A percentile compares a stretch with the other conserved stretches of the same genome.
Conservation (phyloP, 208 protist genomes). For the Acanthamoeba royreba region DNA sequence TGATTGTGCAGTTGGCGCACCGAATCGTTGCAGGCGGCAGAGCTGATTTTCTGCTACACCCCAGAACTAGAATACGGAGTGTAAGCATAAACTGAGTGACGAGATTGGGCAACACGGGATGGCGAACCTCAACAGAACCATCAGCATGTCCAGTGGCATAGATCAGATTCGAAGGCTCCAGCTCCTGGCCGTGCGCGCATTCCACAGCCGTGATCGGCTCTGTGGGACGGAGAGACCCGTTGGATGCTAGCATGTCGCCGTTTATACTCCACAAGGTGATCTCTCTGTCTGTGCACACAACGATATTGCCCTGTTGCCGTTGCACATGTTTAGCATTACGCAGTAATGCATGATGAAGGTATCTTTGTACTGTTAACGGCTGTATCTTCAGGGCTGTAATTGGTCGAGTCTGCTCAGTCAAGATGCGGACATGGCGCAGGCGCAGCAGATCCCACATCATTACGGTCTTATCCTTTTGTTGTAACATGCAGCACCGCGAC, state of each 20-base stretch:
- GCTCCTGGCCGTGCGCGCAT: neutral
- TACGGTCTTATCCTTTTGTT: neutral
- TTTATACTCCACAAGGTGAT: conserved; percentile 38
- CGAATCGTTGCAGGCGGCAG: neutral
- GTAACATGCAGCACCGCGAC: too few relatives aligned
- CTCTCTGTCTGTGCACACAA: conserved; percentile 14
- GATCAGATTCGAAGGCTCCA: neutral
- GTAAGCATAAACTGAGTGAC: too few relatives aligned
- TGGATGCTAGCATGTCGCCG: neutral
- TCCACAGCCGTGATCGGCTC: conserved; percentile 15
- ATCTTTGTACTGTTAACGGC: neutral
- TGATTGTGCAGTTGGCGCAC: neutral
- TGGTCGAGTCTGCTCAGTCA: neutral
- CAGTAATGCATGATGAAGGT: too few relatives aligned
- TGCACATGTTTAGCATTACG: too few relatives aligned
- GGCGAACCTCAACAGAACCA: neutral
- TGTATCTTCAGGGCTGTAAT: conserved; percentile 9
- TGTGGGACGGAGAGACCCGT: neutral
- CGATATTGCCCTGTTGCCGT: conserved; percentile 48
- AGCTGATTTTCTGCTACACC: neutral
- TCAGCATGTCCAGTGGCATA: conserved; percentile 29
- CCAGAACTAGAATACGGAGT: too few relatives aligned
- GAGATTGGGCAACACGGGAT: neutral
- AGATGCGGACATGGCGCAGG: neutral
- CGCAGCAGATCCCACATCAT: conserved; percentile 20